phyloP scores from a whole-genome alignment of 2,329 filamentous ascomycete species.

The Paraconiothyrium sp. region DNA sequence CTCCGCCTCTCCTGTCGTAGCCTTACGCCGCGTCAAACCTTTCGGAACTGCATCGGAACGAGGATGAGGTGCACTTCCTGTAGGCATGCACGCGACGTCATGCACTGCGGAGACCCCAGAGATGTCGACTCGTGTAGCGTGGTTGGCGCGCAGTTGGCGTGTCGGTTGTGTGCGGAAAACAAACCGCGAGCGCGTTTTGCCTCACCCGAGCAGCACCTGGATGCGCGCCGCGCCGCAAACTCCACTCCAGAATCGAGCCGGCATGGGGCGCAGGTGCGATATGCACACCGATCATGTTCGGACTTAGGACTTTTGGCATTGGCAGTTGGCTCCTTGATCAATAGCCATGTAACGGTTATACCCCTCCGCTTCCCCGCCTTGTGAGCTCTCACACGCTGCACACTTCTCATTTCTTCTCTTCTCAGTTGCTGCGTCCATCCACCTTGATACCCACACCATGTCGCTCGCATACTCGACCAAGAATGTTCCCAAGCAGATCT shows the following conservation, averaged over 20 bases:
- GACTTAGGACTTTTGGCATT: slow-evolving; percentile 22
- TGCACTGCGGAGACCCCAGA: slow-evolving; percentile 13
- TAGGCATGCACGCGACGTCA: slow-evolving; percentile 13
- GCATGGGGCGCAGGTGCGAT: slow-evolving; percentile 12
- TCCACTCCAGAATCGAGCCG: slow-evolving; percentile 6
- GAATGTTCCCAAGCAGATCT: slow-evolving; percentile 52
- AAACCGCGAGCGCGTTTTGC: slow-evolving; percentile 30
- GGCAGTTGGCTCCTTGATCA: slow-evolving; percentile 16
- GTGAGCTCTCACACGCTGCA: neutral
- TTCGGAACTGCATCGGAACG: slow-evolving; percentile 9
- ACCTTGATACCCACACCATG: slow-evolving; percentile 28
- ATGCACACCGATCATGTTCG: slow-evolving; percentile 10
- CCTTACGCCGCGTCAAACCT: neutral
- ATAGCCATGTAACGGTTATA: slow-evolving; percentile 16
- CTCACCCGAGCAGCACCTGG: slow-evolving; percentile 18
- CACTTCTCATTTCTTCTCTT: slow-evolving; percentile 7
- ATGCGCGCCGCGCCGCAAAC: neutral
- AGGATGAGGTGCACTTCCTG: neutral
- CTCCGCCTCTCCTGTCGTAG: neutral
- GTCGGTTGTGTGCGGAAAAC: slow-evolving; percentile 34
- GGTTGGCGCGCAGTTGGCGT: slow-evolving; percentile 16
- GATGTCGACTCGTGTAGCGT: slow-evolving; percentile 25
- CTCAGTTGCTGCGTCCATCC: slow-evolving; percentile 2
- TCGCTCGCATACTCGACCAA: slow-evolving; percentile 45
- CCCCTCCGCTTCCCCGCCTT: slow-evolving; percentile 28